Conservation (phyloP, 2,329 filamentous ascomycete species). For the Geoglossum cookeanum region DNA sequence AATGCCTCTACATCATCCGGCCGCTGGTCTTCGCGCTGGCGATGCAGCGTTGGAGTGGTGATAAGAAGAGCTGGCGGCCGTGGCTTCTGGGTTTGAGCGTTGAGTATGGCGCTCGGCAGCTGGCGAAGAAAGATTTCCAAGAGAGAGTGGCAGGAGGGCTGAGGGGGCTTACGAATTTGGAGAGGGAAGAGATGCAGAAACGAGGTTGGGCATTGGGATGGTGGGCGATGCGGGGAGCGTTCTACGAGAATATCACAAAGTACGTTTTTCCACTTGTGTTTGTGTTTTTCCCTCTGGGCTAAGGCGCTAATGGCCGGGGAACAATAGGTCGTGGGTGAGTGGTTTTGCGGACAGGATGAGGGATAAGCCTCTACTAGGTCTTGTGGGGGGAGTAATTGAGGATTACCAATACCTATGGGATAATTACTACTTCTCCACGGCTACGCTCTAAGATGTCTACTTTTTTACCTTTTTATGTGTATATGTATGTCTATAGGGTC, state of each 20-base stretch:
- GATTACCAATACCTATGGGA: slow-evolving; percentile 98
- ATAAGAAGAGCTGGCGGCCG: slow-evolving; percentile 71
- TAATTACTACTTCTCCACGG: slow-evolving; percentile 77
- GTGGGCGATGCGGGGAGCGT: slow-evolving; percentile 94
- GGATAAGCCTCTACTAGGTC: slow-evolving; percentile 54
- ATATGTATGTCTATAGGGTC: neutral
- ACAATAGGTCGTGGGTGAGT: slow-evolving; percentile 38
- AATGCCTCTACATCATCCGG: slow-evolving; percentile 78
- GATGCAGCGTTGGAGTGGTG: slow-evolving; percentile 50
- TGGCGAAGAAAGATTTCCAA: slow-evolving; percentile 48
- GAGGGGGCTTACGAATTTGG: slow-evolving; percentile 60
- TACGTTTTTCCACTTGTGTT: slow-evolving; percentile 17
- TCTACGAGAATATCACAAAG: slow-evolving; percentile 80
- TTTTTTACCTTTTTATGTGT: neutral
- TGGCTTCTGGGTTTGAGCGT: slow-evolving; percentile 76
- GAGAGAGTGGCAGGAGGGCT: slow-evolving; percentile 48
- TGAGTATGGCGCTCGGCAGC: slow-evolving; percentile 75
- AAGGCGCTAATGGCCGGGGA: slow-evolving; percentile 14
- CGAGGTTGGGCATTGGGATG: slow-evolving; percentile 80
- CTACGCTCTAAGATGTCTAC: slow-evolving; percentile 27
- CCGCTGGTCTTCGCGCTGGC: slow-evolving; percentile 74
- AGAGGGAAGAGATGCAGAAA: slow-evolving; percentile 76
- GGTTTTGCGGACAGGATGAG: slow-evolving; percentile 51
- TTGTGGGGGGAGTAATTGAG: slow-evolving; percentile 71
- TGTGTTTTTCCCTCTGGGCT: slow-evolving; percentile 1